Evolutionary conservation across 2,329 filamentous ascomycete genomes (phyloP).

Genomic region (Scopulariopsis brevicaulis): DNA sequence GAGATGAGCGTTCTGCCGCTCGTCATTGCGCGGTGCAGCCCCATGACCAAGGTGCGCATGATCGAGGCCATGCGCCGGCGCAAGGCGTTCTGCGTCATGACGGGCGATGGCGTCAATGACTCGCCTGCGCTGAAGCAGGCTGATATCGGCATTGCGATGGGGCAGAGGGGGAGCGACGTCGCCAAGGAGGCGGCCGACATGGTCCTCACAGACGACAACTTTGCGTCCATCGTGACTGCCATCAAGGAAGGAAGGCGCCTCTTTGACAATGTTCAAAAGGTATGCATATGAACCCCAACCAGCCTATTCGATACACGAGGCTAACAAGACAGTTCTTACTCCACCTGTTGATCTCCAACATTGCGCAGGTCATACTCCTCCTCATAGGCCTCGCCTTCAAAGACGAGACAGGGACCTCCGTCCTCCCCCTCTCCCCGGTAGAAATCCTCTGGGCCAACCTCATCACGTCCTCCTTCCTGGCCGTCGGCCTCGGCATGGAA

Average conservation of each 20-base stretch:
- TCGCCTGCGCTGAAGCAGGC: constrained; percentile 61
- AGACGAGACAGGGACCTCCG: constrained; percentile 43
- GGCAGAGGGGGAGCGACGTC: constrained; percentile 58
- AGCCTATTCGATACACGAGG: not conserved
- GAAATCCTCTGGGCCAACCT: constrained; percentile 72
- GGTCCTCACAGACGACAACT: constrained; percentile 81
- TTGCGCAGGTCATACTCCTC: constrained; percentile 58
- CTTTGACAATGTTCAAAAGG: constrained; percentile 67
- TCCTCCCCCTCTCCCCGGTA: constrained; percentile 60
- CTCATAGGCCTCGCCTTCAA: constrained; percentile 61
- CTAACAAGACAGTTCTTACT: constrained; percentile 38
- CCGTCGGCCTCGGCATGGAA: constrained; percentile 62
- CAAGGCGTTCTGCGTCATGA: constrained; percentile 61
- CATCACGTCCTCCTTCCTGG: constrained; percentile 59
- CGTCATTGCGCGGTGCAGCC: constrained; percentile 59
- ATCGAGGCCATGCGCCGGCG: constrained; percentile 63
- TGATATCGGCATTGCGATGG: constrained; percentile 69
- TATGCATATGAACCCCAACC: constrained; percentile 17
- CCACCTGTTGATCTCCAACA: constrained; percentile 57
- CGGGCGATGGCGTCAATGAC: constrained; percentile 66
- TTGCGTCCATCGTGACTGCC: constrained; percentile 66
- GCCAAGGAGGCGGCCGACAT: constrained; percentile 79
- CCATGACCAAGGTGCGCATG: constrained; percentile 63
- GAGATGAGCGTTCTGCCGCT: constrained; percentile 47
- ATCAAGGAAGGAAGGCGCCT: constrained; percentile 59